A percentile compares a stretch with the other conserved stretches of the same genome.
phyloP scores from a whole-genome alignment of 2,329 filamentous ascomycete species.

The Tolypocladium tundrense region DNA sequence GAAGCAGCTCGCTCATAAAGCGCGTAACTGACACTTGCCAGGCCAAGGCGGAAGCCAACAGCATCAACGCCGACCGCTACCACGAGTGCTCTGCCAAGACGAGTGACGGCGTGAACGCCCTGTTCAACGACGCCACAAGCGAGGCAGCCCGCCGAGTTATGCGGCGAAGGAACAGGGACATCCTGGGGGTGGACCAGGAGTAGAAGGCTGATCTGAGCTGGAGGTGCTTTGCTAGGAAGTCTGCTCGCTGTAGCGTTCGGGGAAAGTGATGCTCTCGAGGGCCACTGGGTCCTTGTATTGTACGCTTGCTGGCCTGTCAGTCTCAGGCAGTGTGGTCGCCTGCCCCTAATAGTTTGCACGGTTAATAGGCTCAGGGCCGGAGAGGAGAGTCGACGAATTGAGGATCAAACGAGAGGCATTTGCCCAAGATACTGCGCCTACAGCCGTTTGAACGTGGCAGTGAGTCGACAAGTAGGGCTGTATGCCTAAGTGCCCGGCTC shows the following conservation, averaged over 20 bases:
- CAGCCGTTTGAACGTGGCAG: not conserved
- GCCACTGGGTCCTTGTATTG: not conserved
- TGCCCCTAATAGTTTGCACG: not conserved
- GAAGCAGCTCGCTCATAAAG: not conserved
- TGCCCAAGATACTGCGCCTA: not conserved
- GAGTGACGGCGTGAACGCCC: constrained; percentile 20
- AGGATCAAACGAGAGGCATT: not conserved
- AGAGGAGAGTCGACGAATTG: not conserved
- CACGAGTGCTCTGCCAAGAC: constrained; percentile 25
- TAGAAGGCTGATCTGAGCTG: not conserved
- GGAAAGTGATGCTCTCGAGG: not conserved
- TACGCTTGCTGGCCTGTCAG: not conserved
- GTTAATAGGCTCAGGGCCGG: not conserved
- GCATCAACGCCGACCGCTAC: constrained; percentile 19
- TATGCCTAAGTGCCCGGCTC: not conserved
- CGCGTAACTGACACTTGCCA: constrained; percentile 3
- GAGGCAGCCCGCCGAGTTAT: constrained; percentile 13
- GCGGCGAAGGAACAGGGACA: not conserved
- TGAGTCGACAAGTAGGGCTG: not conserved
- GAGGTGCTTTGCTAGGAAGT: not conserved
- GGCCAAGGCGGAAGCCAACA: constrained; percentile 20
- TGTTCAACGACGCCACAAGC: constrained; percentile 16
- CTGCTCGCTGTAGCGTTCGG: not conserved
- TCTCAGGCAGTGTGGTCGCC: not conserved
- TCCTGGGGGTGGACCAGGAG: not conserved